Percentiles rank a stretch among this genome's conserved stretches.
Conservation (phyloP, 345 rosid species). For the Rhizophora mangle region DNA sequence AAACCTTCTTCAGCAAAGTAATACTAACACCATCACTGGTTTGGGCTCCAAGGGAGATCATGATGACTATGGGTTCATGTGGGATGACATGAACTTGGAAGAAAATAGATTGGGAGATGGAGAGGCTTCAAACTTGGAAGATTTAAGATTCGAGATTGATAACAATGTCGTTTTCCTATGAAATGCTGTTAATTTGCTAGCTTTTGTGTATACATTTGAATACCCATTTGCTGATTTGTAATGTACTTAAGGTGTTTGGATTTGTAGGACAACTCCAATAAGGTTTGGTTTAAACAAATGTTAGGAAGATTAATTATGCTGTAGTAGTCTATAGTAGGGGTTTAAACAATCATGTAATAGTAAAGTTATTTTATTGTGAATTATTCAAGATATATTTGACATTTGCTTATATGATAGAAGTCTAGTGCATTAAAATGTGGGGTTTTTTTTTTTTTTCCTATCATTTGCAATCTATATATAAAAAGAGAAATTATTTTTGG, state of each 20-base stretch:
- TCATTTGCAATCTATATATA: no score
- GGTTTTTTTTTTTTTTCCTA: no score
- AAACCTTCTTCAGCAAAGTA: slow-evolving; percentile 40
- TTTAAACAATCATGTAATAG: no score
- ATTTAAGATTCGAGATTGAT: slow-evolving; percentile 42
- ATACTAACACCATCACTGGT: slow-evolving; percentile 16
- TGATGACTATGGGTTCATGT: slow-evolving; percentile 41
- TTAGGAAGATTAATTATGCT: no score
- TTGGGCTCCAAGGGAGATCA: slow-evolving; percentile 36
- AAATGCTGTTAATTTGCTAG: slow-evolving; percentile 1
- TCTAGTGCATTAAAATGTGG: no score
- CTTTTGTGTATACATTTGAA: not conserved
- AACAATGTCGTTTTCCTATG: slow-evolving; percentile 39
- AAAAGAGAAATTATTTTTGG: no score
- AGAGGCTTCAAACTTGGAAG: slow-evolving; percentile 41
- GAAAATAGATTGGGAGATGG: slow-evolving; percentile 35
- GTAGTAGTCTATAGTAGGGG: no score
- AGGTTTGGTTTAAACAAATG: no score
- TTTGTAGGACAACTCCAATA: not conserved
- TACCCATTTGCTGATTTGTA: slow-evolving; percentile 20
- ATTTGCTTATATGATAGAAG: no score
- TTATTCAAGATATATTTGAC: no score
- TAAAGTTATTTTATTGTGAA: no score
- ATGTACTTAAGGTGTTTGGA: not conserved
- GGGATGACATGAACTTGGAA: slow-evolving; percentile 48